Evolutionary conservation across 108 stramenopile genomes (phyloP), one percentile per base, ranked within the genome.

Genomic region (Skeletonema costatum): DNA sequence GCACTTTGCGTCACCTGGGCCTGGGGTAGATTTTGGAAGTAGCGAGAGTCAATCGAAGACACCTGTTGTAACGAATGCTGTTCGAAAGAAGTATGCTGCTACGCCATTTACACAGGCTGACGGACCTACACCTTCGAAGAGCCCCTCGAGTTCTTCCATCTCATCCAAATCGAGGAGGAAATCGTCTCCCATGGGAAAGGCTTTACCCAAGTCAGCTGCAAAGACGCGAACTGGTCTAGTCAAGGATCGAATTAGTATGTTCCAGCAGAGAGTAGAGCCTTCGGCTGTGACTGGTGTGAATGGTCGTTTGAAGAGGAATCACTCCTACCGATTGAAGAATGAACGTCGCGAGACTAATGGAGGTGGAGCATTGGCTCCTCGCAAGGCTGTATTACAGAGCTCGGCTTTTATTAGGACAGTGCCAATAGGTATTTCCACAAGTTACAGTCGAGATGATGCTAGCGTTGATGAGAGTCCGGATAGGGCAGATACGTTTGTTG

Each of bases 181-280:
- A 42, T 14, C 71, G 11, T 65, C 68, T 50, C 64, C 74, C 3
- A 64, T 70, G 41, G 35, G 68, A 29, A 81, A 81, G 33, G 14
- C n/a, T 1, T n/a, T 74, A 12, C 80, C 80, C n/a, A 81, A 81
- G 68, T 81, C 80, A 29, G 80, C 80, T 16, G 68, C 74, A 3
- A 81, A 66, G 68, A 75, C 80, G 33, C 61, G 73, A 39, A 74
- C 70, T 33, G 80, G 80, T 5, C 64, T 74, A 19, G 80, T 81
- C 30, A 81, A 81, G 60, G 80, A 81, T 35, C 62, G 80, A 31
- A 60, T 81, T 19, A 32, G 63, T 38, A 74, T 74, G 44, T 74
- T 81, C 58, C 73, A 74, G 32, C 80, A 81, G 51, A 36, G 80
- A 2, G 62, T 66, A 16, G 69, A 70, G 19, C 21, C 51, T 56